Evolutionary conservation across 108 stramenopile species (phyloP).

Genomic region (Nitzschia putrida): DNA sequence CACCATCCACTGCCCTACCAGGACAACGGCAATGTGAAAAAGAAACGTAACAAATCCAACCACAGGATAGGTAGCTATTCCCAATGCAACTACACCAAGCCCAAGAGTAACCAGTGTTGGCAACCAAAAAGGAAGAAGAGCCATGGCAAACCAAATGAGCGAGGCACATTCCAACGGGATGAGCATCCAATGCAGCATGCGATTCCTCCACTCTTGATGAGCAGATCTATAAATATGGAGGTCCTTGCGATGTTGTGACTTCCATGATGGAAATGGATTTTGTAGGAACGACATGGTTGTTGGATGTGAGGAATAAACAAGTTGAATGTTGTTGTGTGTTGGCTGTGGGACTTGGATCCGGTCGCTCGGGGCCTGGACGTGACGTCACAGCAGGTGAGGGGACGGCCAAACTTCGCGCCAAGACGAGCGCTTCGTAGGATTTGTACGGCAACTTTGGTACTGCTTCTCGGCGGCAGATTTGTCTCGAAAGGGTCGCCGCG

Average conservation of each 20-base stretch:
- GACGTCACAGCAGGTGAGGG: too few species aligned
- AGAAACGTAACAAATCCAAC: constrained; percentile 4
- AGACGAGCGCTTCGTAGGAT: too few species aligned
- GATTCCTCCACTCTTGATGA: constrained; percentile 14
- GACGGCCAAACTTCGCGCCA: too few species aligned
- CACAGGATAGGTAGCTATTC: background rate
- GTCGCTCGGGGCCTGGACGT: too few species aligned
- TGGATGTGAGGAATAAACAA: too few species aligned
- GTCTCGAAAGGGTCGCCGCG: too few species aligned
- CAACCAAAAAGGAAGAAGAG: background rate
- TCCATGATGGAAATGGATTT: too few species aligned
- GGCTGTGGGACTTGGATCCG: too few species aligned
- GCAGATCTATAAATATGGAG: constrained; percentile 15
- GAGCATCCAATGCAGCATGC: constrained; percentile 23
- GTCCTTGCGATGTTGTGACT: constrained; percentile 14
- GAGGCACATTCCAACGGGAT: constrained; percentile 24
- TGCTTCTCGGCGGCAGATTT: too few species aligned
- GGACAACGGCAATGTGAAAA: constrained; percentile 17
- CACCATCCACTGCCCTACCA: background rate
- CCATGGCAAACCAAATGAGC: background rate
- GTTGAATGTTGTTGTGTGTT: too few species aligned
- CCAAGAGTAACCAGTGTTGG: background rate
- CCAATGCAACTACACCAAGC: constrained; percentile 4
- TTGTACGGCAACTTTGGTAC: too few species aligned
- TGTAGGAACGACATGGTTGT: too few species aligned